These are phyloP conservation scores for Pleurotus citrinopileatus DNA, from an alignment of 768 basidiomycete species.

Conservation along the genomic window DNA sequence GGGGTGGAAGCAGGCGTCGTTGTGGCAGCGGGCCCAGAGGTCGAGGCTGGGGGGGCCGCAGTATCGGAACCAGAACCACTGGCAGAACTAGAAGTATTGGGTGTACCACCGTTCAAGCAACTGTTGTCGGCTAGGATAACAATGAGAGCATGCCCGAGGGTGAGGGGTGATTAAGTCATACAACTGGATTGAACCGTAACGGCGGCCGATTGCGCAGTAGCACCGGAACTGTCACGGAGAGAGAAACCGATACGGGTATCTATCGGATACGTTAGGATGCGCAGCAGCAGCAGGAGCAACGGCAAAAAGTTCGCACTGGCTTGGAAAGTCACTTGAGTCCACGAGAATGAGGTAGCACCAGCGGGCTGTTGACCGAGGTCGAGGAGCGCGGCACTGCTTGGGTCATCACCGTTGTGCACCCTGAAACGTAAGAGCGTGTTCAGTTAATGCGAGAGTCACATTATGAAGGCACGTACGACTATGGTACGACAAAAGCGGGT, in stretches of 20 bases:
- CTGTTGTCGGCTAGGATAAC: constrained; percentile 27
- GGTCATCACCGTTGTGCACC: constrained; percentile 48
- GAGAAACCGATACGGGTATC: constrained; percentile 55
- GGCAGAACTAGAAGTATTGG: constrained; percentile 14
- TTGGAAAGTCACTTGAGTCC: constrained; percentile 46
- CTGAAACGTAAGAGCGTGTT: constrained; percentile 28
- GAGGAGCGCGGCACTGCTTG: constrained; percentile 40
- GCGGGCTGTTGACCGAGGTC: constrained; percentile 37
- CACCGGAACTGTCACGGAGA: constrained; percentile 61
- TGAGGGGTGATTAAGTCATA: constrained; percentile 30
- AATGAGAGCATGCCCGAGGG: not conserved
- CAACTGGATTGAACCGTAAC: constrained; percentile 48
- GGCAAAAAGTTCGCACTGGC: constrained; percentile 31
- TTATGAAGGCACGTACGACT: constrained; percentile 3
- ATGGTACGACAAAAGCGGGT: constrained; percentile 3
- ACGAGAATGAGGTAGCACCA: constrained; percentile 40
- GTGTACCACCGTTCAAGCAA: constrained; percentile 24
- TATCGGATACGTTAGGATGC: constrained; percentile 17
- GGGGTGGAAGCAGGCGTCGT: constrained; percentile 11
- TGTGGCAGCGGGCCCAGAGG: constrained; percentile 17
- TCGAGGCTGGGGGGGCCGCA: constrained; percentile 15
- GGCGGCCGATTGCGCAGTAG: constrained; percentile 42
- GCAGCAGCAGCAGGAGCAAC: not conserved
- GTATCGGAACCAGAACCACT: constrained; percentile 16
- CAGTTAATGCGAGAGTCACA: not conserved